phyloP scores from a whole-genome alignment of 2,329 filamentous ascomycete species.

The Herpotrichia juniperi region DNA sequence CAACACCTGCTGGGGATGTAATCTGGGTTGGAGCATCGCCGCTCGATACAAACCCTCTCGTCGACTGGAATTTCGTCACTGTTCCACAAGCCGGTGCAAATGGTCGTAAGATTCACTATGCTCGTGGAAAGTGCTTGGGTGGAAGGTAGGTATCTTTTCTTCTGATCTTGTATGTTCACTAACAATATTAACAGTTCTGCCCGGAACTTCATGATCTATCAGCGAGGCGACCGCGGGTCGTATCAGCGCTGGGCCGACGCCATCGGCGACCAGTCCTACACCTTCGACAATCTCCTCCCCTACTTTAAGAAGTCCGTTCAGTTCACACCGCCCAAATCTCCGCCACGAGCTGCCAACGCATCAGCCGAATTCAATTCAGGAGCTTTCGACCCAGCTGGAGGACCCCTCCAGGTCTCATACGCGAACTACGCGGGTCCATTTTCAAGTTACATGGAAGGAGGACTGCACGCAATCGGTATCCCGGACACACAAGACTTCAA shows the following conservation, averaged over 20 bases:
- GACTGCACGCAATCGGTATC: constrained; percentile 27
- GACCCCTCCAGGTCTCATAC: constrained; percentile 32
- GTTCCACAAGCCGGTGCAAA: constrained; percentile 28
- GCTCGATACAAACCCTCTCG: constrained; percentile 25
- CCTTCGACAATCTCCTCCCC: constrained; percentile 29
- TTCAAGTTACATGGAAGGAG: constrained; percentile 29
- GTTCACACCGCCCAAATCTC: constrained; percentile 35
- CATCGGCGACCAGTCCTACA: constrained; percentile 38
- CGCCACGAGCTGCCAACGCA: constrained; percentile 22
- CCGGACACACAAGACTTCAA: constrained; percentile 24
- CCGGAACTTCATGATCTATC: constrained; percentile 32
- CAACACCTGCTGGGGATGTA: constrained; percentile 27
- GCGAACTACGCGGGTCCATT: constrained; percentile 33
- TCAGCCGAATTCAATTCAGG: constrained; percentile 23
- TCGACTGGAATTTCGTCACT: constrained; percentile 40
- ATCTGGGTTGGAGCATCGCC: constrained; percentile 22
- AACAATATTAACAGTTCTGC: no score
- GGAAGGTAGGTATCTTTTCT: constrained; percentile 17
- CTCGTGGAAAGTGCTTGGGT: constrained; percentile 38
- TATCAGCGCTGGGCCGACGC: constrained; percentile 38
- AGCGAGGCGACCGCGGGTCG: constrained; percentile 26
- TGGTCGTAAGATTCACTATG: constrained; percentile 27
- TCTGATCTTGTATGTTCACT: constrained; percentile 30
- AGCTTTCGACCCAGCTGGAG: constrained; percentile 18
- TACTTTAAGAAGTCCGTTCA: constrained; percentile 37